Percentiles rank a stretch among this genome's conserved stretches.
Conservation (phyloP, 805 yeast genomes). For the Tetrapisispora fleetii region DNA sequence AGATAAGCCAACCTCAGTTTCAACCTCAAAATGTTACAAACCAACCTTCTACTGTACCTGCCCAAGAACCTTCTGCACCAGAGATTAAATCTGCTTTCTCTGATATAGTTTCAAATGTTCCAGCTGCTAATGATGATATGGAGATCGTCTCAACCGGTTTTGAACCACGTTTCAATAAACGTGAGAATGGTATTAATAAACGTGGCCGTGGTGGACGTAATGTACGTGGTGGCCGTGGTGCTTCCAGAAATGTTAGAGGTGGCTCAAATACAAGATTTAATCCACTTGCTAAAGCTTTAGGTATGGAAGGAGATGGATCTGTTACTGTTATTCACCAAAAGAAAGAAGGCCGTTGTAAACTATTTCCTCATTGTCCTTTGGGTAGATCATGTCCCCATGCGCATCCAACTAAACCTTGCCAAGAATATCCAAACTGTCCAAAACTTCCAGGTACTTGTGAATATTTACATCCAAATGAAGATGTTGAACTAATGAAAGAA, state of each 20-base stretch:
- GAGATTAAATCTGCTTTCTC: constrained; percentile 21
- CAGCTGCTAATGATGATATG: constrained; percentile 8
- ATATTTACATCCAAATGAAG: constrained; percentile 78
- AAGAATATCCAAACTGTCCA: constrained; percentile 67
- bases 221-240: constrained; percentile 15
- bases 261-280: constrained; percentile 27
- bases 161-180: constrained; percentile 16
- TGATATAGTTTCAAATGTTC: constrained; percentile 17
- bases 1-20: background rate
- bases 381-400: constrained; percentile 60
- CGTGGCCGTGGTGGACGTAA: constrained; percentile 18
- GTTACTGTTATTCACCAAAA: constrained; percentile 34
- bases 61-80: background rate
- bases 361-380: constrained; percentile 60
- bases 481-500: constrained; percentile 59
- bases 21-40: background rate
- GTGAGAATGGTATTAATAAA: constrained; percentile 14
- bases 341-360: constrained; percentile 55
- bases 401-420: constrained; percentile 73
- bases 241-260: constrained; percentile 5
- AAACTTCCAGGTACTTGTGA: constrained; percentile 76
- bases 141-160: constrained; percentile 9
- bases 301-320: constrained; percentile 23
- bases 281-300: constrained; percentile 32
- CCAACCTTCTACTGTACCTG: background rate